Conservation (phyloP, 2,329 filamentous ascomycete genomes). For the Aspergillus quadrilineatus region DNA sequence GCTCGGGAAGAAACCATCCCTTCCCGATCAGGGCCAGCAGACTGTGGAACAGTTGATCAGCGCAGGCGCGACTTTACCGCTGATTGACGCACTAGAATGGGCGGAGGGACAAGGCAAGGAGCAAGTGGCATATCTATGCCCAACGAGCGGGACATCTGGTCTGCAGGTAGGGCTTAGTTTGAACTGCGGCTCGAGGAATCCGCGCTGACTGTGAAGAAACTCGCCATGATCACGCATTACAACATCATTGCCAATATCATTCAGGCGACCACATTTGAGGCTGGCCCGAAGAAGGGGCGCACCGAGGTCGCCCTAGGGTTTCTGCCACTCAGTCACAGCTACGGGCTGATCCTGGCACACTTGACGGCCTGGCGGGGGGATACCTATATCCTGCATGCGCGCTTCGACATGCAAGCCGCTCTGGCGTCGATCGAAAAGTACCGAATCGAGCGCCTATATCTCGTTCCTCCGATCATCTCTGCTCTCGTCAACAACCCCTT, state of each 20-base stretch:
- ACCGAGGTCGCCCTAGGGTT: neutral
- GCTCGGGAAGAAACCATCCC: neutral
- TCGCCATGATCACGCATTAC: neutral
- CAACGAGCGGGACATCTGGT: slow-evolving; percentile 13
- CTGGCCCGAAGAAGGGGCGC: neutral
- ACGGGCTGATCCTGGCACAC: neutral
- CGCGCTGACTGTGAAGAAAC: neutral
- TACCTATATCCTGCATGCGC: neutral
- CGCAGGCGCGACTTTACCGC: neutral
- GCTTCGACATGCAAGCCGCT: neutral
- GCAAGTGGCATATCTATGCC: slow-evolving; percentile 8
- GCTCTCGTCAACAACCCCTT: neutral
- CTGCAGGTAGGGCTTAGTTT: slow-evolving; percentile 1
- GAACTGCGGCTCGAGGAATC: neutral
- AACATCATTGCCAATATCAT: neutral
- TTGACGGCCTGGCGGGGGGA: neutral
- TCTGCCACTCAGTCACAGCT: neutral
- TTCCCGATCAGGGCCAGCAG: neutral
- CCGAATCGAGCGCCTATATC: neutral
- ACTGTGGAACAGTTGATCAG: neutral
- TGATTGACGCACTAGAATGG: slow-evolving; percentile 2
- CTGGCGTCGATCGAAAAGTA: neutral
- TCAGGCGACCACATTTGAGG: neutral
- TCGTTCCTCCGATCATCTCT: neutral
- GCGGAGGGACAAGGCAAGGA: slow-evolving; percentile 1